Evolutionary conservation across 169 alveolate genomes (phyloP).

Genomic region (Plasmodium yoelii): DNA sequence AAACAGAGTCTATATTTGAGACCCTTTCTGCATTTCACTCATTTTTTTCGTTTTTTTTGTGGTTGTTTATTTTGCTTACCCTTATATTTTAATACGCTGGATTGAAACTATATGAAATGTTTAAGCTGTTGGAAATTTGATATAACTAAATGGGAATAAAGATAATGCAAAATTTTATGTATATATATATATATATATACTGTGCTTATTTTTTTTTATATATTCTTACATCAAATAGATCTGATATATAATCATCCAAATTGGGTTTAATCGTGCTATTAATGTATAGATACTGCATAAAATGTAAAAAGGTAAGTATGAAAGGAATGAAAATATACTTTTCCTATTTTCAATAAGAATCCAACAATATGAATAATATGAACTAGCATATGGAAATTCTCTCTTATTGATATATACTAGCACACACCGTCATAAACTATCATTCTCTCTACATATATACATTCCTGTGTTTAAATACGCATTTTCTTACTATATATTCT

Average conservation of each 20-base stretch:
- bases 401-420: no score
- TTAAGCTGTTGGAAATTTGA: constrained; percentile 37
- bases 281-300: constrained; percentile 46
- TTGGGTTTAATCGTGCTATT: constrained; percentile 46
- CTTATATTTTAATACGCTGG: constrained; percentile 60
- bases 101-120: constrained; percentile 53
- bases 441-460: no score
- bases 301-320: neutral
- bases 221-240: constrained; percentile 38
- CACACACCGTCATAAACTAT: no score
- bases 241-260: constrained; percentile 51
- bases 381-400: no score
- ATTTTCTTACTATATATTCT: constrained; percentile 48
- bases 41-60: constrained; percentile 2
- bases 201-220: neutral
- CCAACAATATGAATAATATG: neutral
- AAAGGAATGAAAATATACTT: neutral
- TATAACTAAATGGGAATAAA: constrained; percentile 21
- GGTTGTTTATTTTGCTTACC: no score
- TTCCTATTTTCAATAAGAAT: neutral
- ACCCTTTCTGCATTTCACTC: neutral
- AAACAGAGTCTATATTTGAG: neutral
- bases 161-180: neutral
- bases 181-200: constrained; percentile 14
- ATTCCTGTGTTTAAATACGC: no score